A percentile compares a stretch with the other conserved stretches of the same genome.
Conservation (phyloP, 2,329 filamentous ascomycete species). For the Aspergillus brunneoviolaceus region DNA sequence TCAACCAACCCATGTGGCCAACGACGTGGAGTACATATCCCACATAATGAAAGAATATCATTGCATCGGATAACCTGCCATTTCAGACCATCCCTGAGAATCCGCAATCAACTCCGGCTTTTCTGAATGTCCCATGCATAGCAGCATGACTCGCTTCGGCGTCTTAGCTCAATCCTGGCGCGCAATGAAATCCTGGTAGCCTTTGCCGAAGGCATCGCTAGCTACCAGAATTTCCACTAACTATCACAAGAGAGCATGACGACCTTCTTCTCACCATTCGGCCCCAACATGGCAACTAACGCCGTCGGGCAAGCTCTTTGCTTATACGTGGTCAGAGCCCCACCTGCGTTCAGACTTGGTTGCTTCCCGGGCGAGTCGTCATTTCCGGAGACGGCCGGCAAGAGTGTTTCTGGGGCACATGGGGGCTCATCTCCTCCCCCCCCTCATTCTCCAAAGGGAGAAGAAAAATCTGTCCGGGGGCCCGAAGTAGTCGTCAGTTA, state of each 20-base stretch:
- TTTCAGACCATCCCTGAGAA: not conserved
- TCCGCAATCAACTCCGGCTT: not conserved
- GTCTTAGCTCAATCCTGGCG: not conserved
- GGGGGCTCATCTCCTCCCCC: not conserved
- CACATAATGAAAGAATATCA: not conserved
- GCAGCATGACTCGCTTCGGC: not conserved
- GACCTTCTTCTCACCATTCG: not conserved
- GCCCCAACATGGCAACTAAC: not conserved
- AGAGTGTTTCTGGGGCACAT: not conserved
- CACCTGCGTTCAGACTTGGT: not conserved
- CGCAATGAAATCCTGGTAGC: not conserved
- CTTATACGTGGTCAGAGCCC: not conserved
- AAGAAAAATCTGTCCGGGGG: too few relatives aligned
- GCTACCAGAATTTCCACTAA: not conserved
- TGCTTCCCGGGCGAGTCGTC: not conserved
- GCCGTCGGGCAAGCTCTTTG: not conserved
- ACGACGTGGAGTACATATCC: not conserved
- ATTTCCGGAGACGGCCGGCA: not conserved
- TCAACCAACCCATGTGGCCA: not conserved
- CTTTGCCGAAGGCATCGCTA: not conserved
- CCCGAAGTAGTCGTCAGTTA: too few relatives aligned
- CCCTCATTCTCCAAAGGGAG: too few relatives aligned
- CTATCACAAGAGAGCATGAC: not conserved
- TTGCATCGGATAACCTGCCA: not conserved
- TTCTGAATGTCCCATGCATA: not conserved